Base-by-base conservation (phyloP, 2,329 filamentous ascomycete species). In the Eutypa lata region DNA sequence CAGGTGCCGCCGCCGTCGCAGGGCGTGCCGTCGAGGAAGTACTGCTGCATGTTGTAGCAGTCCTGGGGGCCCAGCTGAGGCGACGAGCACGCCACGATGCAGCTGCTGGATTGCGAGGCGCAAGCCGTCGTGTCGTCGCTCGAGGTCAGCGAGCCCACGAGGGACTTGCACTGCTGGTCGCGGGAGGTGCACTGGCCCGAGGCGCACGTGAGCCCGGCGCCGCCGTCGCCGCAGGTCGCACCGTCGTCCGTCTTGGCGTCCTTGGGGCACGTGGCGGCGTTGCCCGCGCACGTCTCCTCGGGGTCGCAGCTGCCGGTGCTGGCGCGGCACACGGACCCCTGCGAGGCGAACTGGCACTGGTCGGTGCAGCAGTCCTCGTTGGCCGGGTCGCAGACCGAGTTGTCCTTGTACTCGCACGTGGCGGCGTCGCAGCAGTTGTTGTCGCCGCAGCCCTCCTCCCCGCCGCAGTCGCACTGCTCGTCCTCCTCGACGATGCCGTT, bases 391-490 rank as follows among this genome's bases (percentile, higher is more conserved):
- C 94, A 99, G 35, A 91, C 83, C 26, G 93, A 86, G 58, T 78
- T 81, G 51, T 73, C 69, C 50, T 80, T 88, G 77, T 96, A 97
- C 64, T 86, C 90, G 82, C 94, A 99, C 0, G 94, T 97, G 3
- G 73, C 81, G 1, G 91, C 73, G 62, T 99, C 80, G 73, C 94
- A 99, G 77, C 94, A 99, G 14, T 70, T 66, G 72, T 97, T 94
- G 64, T 78, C 72, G 22, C 77, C 83, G 68, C 94, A 99, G 38
- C 82, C 83, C 14, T 76, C 71, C 14, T 77, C 74, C 51, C 93
- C 93, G 57, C 94, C 94, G 65, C 94, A 99, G 71, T 99, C 94
- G 72, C 94, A 99, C 50, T 99, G 89, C 72, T 99, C 94, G 57
- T 91, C 94, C 18, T 82, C 77, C 73, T 97, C 94, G 48, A 99